Evolutionary conservation across 768 basidiomycete species (phyloP).

Genomic region (Podaxis pistillaris): DNA sequence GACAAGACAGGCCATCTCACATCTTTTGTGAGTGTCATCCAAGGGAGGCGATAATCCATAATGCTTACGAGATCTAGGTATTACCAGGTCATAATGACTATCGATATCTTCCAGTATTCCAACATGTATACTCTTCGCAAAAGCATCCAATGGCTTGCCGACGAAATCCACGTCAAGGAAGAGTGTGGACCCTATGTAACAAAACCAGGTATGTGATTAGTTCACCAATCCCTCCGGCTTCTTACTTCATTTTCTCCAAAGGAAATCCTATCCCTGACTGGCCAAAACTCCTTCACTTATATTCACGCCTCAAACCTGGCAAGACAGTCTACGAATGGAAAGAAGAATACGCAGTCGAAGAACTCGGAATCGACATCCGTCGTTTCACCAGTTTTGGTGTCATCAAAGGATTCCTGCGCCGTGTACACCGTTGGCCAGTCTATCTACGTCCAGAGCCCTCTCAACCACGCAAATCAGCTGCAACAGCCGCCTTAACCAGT

Average conservation of each 20-base stretch:
- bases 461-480: conserved; percentile 18
- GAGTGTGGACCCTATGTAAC: conserved; percentile 95
- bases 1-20: conserved; percentile 84
- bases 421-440: conserved; percentile 92
- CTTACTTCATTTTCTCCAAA: conserved; percentile 20
- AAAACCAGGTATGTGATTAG: conserved; percentile 52
- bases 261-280: conserved; percentile 73
- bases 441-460: conserved; percentile 46
- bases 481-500: conserved; percentile 18
- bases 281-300: conserved; percentile 83
- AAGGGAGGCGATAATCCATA: not conserved
- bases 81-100: conserved; percentile 94
- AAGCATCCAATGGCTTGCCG: conserved; percentile 83
- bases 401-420: conserved; percentile 95
- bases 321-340: conserved; percentile 89
- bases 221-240: not conserved
- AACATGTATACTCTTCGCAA: conserved; percentile 95
- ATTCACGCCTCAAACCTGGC: conserved; percentile 82
- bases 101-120: conserved; percentile 97
- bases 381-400: conserved; percentile 98
- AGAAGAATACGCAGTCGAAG: conserved; percentile 66
- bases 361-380: conserved; percentile 81
- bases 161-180: conserved; percentile 77
- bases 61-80: conserved; percentile 48
- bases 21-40: conserved; percentile 69